Conservation (phyloP, 164 flowering plant species). For the Dillenia suffruticosa region DNA sequence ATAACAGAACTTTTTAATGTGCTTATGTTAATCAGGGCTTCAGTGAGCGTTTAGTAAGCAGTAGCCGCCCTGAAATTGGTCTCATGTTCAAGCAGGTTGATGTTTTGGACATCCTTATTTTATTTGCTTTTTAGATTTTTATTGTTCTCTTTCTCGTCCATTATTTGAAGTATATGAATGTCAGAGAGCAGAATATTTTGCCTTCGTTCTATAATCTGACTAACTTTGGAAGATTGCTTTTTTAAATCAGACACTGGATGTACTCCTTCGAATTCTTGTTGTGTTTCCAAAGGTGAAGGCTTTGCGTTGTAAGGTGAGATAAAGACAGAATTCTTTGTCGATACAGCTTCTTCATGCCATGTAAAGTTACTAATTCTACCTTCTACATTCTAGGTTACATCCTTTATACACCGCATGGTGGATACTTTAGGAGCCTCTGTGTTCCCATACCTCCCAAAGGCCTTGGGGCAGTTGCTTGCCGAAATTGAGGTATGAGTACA, state of each 20-base stretch:
- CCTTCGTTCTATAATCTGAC: not conserved
- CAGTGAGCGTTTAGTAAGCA: conserved; percentile 87
- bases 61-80: conserved; percentile 89
- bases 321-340: not conserved
- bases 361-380: not conserved
- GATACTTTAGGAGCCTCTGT: conserved; percentile 86
- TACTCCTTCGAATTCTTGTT: conserved; percentile 81
- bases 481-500: conserved; percentile 70
- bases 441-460: conserved; percentile 90
- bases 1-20: not conserved
- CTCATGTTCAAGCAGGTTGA: conserved; percentile 95
- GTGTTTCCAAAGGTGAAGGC: conserved; percentile 78
- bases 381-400: conserved; percentile 54
- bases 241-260: conserved; percentile 74
- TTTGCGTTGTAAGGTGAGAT: conserved; percentile 72
- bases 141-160: not conserved
- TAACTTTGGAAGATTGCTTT: not conserved
- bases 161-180: not conserved
- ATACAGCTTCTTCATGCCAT: conserved; percentile 6
- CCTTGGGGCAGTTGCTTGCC: conserved; percentile 79
- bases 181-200: not conserved
- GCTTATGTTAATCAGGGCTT: conserved; percentile 61
- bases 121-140: not conserved
- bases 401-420: conserved; percentile 98
- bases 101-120: conserved; percentile 3